These are phyloP conservation scores for Acanthamoeba lenticulata DNA, from an alignment of 208 protist genomes.

Conservation along the genomic window DNA sequence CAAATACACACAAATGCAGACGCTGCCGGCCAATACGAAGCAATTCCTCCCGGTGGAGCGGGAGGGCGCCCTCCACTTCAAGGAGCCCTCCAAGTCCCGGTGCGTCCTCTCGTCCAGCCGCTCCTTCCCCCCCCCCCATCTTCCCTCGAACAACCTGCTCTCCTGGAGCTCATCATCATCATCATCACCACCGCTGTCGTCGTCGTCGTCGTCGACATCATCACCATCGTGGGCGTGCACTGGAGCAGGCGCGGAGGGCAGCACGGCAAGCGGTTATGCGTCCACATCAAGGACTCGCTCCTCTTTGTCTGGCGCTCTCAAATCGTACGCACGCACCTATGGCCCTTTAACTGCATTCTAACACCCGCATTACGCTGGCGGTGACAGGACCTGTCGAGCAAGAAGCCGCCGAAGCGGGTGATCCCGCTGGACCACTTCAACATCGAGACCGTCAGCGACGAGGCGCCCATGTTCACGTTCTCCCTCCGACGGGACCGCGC, in stretches of 20 bases:
- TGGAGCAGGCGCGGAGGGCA: not conserved
- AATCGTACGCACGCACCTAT: not conserved
- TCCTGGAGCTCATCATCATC: no score
- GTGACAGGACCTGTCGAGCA: not conserved
- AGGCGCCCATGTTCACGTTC: not conserved
- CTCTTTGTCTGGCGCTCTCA: not conserved
- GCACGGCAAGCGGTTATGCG: not conserved
- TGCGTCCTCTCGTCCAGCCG: no score
- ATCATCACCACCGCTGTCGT: no score
- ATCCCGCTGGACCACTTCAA: not conserved
- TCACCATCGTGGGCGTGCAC: no score
- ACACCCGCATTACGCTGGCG: not conserved
- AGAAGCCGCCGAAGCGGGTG: not conserved
- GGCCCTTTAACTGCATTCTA: not conserved
- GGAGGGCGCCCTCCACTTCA: not conserved
- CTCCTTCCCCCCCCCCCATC: not conserved
- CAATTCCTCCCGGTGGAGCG: not conserved
- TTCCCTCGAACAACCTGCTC: not conserved
- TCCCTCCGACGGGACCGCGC: not conserved
- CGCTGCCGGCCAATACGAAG: not conserved
- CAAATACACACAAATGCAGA: no score
- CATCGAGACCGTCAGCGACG: not conserved
- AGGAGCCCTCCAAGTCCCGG: not conserved
- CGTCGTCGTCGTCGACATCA: no score
- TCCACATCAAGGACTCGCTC: not conserved